These are phyloP conservation scores for Gracilaria caudata DNA, from an alignment of 23 red algal species.

Conservation along the genomic window DNA sequence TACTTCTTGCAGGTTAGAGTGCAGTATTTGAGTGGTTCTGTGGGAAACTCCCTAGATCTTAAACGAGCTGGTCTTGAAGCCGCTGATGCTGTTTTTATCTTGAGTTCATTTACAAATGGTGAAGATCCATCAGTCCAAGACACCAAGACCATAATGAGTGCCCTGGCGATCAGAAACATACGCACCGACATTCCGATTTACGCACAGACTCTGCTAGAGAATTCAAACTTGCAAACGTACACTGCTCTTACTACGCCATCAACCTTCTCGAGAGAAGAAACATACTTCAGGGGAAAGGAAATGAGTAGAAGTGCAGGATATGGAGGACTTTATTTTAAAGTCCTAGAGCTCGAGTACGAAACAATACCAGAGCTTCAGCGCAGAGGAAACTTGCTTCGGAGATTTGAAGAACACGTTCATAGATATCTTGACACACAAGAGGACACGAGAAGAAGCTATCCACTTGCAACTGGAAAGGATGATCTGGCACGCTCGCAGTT, in stretches of 20 bases:
- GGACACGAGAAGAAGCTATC: not conserved
- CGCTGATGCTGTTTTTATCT: conserved; percentile 75
- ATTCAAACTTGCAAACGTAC: conserved; percentile 56
- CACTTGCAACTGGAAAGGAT: not conserved
- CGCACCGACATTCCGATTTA: conserved; percentile 79
- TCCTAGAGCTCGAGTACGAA: conserved; percentile 41
- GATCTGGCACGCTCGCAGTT: conserved; percentile 51
- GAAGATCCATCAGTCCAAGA: conserved; percentile 51
- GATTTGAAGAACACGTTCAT: conserved; percentile 31
- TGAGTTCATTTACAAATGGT: conserved; percentile 46
- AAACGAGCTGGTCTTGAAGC: conserved; percentile 46
- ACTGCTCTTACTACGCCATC: conserved; percentile 46
- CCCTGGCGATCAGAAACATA: conserved; percentile 66
- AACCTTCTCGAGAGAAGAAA: conserved; percentile 31
- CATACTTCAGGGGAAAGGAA: conserved; percentile 36
- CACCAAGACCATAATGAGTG: conserved; percentile 58
- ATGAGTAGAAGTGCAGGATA: conserved; percentile 34
- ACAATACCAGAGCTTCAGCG: conserved; percentile 33
- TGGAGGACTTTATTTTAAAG: conserved; percentile 18
- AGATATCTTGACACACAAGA: conserved; percentile 26
- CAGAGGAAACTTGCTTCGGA: not conserved
- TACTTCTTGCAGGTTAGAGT: conserved; percentile 55
- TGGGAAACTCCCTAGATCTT: conserved; percentile 37
- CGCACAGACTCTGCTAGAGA: conserved; percentile 60
- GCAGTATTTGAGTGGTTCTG: conserved; percentile 53